Conservation (phyloP, 2,329 filamentous ascomycete species). For the Drechslerella coelobrocha region DNA sequence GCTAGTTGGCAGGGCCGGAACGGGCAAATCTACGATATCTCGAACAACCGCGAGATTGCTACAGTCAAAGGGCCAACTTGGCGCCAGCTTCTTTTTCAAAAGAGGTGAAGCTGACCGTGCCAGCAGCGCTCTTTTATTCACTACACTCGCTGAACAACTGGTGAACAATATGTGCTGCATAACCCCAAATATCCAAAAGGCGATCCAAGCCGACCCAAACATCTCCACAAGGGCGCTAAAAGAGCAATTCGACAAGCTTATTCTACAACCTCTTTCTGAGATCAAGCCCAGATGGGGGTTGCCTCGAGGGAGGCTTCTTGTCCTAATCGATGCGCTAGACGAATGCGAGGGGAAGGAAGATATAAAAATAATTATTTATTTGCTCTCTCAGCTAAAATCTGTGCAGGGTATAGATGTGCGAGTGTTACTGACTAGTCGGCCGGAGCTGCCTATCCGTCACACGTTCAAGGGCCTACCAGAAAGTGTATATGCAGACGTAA, state of each 20-base stretch:
- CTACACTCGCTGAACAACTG: constrained; percentile 21
- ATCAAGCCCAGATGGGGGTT: constrained; percentile 13
- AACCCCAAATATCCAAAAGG: neutral
- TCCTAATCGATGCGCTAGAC: constrained; percentile 57
- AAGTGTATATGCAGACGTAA: constrained; percentile 55
- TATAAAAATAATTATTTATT: constrained; percentile 55
- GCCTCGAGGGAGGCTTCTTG: constrained; percentile 9
- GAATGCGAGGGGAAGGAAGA: constrained; percentile 56
- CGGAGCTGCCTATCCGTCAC: constrained; percentile 59
- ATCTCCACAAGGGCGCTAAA: constrained; percentile 53
- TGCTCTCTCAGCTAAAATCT: constrained; percentile 50
- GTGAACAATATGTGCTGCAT: neutral
- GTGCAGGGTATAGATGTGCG: constrained; percentile 49
- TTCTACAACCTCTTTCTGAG: constrained; percentile 57
- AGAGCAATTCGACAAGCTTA: constrained; percentile 60
- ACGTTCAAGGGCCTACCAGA: constrained; percentile 56
- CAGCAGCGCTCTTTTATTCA: constrained; percentile 10
- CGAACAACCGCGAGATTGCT: constrained; percentile 26
- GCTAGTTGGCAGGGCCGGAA: constrained; percentile 56
- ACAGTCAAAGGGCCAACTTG: constrained; percentile 23
- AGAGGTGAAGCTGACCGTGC: no score
- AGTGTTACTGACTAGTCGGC: constrained; percentile 61
- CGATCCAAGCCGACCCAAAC: constrained; percentile 13
- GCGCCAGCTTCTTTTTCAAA: constrained; percentile 53
- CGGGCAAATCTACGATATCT: constrained; percentile 49